These are phyloP conservation scores for Excoecaria agallocha DNA, from an alignment of 345 rosid genomes.

Conservation along the genomic window DNA sequence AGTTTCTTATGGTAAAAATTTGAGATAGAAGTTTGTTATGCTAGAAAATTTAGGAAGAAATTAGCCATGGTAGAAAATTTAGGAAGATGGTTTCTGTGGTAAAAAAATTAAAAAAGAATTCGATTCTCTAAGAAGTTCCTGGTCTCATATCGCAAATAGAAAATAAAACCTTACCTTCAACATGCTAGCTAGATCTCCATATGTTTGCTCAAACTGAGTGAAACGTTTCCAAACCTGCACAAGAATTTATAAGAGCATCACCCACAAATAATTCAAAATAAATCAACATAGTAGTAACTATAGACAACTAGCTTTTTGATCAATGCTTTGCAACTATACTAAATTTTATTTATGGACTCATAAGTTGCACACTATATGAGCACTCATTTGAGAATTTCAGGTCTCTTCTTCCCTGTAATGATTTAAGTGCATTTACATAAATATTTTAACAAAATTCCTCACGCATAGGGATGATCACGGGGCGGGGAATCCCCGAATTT, in stretches of 20 bases:
- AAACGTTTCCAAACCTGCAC: slow-evolving; percentile 87
- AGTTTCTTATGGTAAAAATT: neutral
- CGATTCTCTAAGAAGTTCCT: neutral
- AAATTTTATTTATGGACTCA: too few species aligned
- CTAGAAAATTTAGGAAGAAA: neutral
- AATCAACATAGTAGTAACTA: neutral
- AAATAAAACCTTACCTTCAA: slow-evolving; percentile 58
- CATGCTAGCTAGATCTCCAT: slow-evolving; percentile 90
- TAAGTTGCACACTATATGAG: too few species aligned
- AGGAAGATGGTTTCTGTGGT: neutral
- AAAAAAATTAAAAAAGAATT: neutral
- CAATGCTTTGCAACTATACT: neutral
- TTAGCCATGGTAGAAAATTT: neutral
- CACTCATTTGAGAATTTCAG: too few species aligned
- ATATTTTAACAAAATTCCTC: too few species aligned
- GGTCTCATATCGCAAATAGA: neutral
- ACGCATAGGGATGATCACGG: too few species aligned
- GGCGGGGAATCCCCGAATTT: too few species aligned
- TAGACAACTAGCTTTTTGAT: neutral
- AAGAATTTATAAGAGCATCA: slow-evolving; percentile 16
- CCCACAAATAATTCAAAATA: neutral
- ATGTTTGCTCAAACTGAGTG: slow-evolving; percentile 79
- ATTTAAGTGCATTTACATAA: too few species aligned
- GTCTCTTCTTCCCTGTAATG: too few species aligned
- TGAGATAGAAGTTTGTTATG: neutral